Base-by-base conservation (phyloP, 2,329 filamentous ascomycete genomes). In the Diaporthe sp. region DNA sequence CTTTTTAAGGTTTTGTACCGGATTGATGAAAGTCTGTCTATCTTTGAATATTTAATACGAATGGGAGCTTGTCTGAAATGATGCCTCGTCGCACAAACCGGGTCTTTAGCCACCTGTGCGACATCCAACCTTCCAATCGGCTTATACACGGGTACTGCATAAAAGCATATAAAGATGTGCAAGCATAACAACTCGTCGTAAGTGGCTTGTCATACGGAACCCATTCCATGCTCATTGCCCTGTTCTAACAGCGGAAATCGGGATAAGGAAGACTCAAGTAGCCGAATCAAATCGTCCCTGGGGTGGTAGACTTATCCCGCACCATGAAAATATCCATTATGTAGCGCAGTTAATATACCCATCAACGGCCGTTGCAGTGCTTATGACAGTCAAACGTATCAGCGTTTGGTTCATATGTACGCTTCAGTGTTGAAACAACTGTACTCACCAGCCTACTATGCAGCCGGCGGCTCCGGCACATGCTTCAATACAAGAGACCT, bases 21-120 rank as follows among this genome's bases (percentile, higher is more conserved):
- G 30, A 52, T 54, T 54, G 64, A 54, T 52, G n/a, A 13, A 38
- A 54, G 47, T 68, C 64, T 68, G 33, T 68, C 64, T 54, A 67
- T 67, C 45, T 68, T 35, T 54, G 47, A 68, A 68, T 68, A 54
- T 68, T 54, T 54, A 68, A 64, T 64, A 22, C 19, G 35, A 40
- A 30, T 54, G 15, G 64, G n/a, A 54, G 47, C 64, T 54, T 12
- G 45, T 54, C 47, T 54, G 33, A 4, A 13, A 54, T 15, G 3
- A 28, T 28, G 19, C 35, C n/a, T 28, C 7, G 38, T 40, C 61
- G 30, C 12, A 42, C 9, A 9, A 28, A 10, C 10, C 22, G 15
- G 28, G 17, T 7, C 25, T 45, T 10, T 42, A 9, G 10, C 0
- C 30, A 57, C n/a, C 15, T 42, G 19, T 19, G 40, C n/a, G 33